Base-by-base conservation (phyloP, 2,329 filamentous ascomycete species). In the Fusarium caatingaense region DNA sequence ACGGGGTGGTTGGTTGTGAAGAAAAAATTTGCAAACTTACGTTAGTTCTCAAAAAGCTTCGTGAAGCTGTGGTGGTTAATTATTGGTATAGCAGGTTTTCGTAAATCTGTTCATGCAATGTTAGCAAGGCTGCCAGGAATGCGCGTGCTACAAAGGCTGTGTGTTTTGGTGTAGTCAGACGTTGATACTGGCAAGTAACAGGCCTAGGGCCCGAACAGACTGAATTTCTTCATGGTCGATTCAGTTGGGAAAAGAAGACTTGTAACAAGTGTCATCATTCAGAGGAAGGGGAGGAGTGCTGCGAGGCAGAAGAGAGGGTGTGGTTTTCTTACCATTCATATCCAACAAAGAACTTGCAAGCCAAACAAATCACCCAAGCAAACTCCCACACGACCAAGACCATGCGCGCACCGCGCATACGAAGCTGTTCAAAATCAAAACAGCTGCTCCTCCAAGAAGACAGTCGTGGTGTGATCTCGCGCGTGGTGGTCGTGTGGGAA, bases 161-260 rank as follows among this genome's bases (percentile, higher is more conserved):
- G 51, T 71, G 40, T 37, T 47, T 56, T 50, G 57, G 57, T 73
- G 69, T 69, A 76, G 76, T 93, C 92, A 93, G 92, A 92, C 89
- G 89, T 87, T 84, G 85, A 91, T 94, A 94, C 92, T 94, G 92
- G 92, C 92, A 92, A 94, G 92, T 94, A 94, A 91, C 92, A 93
- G 90, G 89, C 86, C 80, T 82, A 82, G 82, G 83, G 84, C 89
- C 90, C 90, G 88, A 84, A 87, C 84, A 91, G 87, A 87, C 85
- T 84, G 79, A 83, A 84, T 61, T 90, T 93, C 90, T 89, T 93
- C 92, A 94, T 91, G 90, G 91, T 89, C 92, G 92, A 93, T 87
- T 94, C 91, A 84, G 91, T 86, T 90, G 87, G 91, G 91, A 92
- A 93, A 94, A 93, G 92, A 94, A 94, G 92, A 91, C 85, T 84